Base-by-base conservation (phyloP, 2,329 filamentous ascomycete genomes). In the Alternaria dauci region DNA sequence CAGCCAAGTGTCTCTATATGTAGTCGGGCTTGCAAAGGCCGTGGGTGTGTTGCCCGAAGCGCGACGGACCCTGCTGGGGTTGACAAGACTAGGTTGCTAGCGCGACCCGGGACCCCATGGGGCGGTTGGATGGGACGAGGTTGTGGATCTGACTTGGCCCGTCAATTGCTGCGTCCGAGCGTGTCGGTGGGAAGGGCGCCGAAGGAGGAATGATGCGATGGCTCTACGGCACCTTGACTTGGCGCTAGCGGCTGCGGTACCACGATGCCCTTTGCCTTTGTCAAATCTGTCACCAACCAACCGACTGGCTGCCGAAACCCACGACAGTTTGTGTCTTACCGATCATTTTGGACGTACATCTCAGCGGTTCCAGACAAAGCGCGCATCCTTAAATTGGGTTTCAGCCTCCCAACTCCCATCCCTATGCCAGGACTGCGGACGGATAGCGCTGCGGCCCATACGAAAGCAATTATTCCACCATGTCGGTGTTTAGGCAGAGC, bases 101-200 rank as follows among this genome's bases (percentile, higher is more conserved):
- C 56, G 64, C 57, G 59, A 51, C 43, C 55, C 65, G 59, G 69
- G 61, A 69, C 74, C 75, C 76, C 75, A 73, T 76, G 75, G 75
- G 75, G 68, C 70, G 73, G 74, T 73, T 73, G 68, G 68, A 76
- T 61, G 74, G 70, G 66, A 71, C 67, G 61, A 65, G 66, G 60
- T 48, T 63, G 68, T 69, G 67, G 68, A 69, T 68, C 65, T 59
- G 63, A 62, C 73, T 74, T 74, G 66, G 73, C 66, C 66, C 59
- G 55, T 65, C 57, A 47, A 66, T 62, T 55, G 61, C 58, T 60
- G 59, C 55, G 65, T 70, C 71, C 68, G 56, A 67, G 67, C 67
- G 70, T 76, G 69, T 70, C 72, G 59, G 68, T 60, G 66, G 62
- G 48, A 53, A 52, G 32, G 16, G 38, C n/a, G 18, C 53, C 46